These are phyloP conservation scores for Parachaetomium inaequale DNA, from an alignment of 495 filamentous ascomycete species.

Conservation along the genomic window DNA sequence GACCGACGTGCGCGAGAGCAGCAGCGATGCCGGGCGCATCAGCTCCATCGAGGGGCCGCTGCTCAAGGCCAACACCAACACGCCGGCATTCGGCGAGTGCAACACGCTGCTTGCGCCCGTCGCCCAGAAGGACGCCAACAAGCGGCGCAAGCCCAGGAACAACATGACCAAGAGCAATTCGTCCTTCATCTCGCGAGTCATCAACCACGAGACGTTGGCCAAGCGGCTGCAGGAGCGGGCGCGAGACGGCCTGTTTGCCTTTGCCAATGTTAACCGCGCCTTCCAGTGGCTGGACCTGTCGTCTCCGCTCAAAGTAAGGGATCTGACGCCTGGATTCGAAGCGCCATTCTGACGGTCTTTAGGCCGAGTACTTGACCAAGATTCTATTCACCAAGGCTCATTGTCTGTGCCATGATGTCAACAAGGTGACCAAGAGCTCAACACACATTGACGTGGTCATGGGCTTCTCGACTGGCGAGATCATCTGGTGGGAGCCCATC, in stretches of 20 bases:
- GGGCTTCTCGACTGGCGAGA: slow-evolving; percentile 93
- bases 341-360: slow-evolving; percentile 24
- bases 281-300: slow-evolving; percentile 68
- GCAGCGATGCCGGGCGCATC: slow-evolving; percentile 39
- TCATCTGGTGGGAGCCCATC: slow-evolving; percentile 98
- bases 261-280: slow-evolving; percentile 91
- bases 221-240: slow-evolving; percentile 78
- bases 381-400: slow-evolving; percentile 95
- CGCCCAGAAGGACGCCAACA: slow-evolving; percentile 67
- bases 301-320: slow-evolving; percentile 53
- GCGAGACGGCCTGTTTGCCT: slow-evolving; percentile 76
- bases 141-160: slow-evolving; percentile 89
- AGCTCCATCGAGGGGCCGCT: slow-evolving; percentile 40
- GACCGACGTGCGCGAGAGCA: slow-evolving; percentile 50
- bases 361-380: slow-evolving; percentile 87
- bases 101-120: slow-evolving; percentile 64
- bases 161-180: slow-evolving; percentile 98
- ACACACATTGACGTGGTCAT: slow-evolving; percentile 87
- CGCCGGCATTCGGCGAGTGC: slow-evolving; percentile 81
- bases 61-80: slow-evolving; percentile 42
- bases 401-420: slow-evolving; percentile 91
- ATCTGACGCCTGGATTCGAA: no score
- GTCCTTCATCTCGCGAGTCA: slow-evolving; percentile 92
- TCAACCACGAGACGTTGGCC: slow-evolving; percentile 73
- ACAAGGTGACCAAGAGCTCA: slow-evolving; percentile 70